Percentiles rank a stretch among this genome's conserved stretches.
phyloP scores from a whole-genome alignment of 169 alveolate genomes.

The Plasmodium falciparum region DNA sequence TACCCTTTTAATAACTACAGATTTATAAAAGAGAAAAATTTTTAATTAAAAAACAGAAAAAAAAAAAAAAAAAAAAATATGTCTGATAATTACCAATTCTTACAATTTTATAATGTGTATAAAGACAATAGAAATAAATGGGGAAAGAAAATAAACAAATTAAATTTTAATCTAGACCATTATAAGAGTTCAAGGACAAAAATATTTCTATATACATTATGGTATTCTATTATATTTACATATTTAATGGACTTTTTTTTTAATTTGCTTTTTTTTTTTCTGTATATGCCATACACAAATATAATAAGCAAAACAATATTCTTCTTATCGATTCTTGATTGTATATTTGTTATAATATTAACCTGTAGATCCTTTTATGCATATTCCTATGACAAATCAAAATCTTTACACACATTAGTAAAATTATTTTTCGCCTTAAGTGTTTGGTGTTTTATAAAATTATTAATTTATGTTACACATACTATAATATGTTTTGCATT shows the following conservation, averaged over 20 bases:
- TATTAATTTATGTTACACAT: conserved; percentile 17
- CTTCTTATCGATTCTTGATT: conserved; percentile 43
- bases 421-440: conserved; percentile 40
- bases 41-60: background rate
- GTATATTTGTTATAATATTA: conserved; percentile 32
- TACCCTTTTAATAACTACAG: too few relatives aligned
- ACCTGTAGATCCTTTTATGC: conserved; percentile 40
- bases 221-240: conserved; percentile 41
- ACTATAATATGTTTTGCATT: conserved; percentile 29
- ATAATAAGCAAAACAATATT: conserved; percentile 25
- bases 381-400: conserved; percentile 43
- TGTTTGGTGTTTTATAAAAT: conserved; percentile 66
- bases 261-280: conserved; percentile 20
- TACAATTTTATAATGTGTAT: conserved; percentile 35
- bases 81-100: conserved; percentile 20
- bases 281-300: conserved; percentile 32
- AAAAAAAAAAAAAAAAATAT: conserved; percentile 20
- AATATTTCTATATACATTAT: conserved; percentile 39
- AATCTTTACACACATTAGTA: conserved; percentile 24
- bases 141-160: conserved; percentile 35
- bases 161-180: conserved; percentile 42
- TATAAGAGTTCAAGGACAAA: conserved; percentile 46
- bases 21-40: too few relatives aligned
- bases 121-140: conserved; percentile 64
- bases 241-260: conserved; percentile 39